phyloP scores from a whole-genome alignment of 2,329 filamentous ascomycete genomes.

The Colletotrichum gigasporum region DNA sequence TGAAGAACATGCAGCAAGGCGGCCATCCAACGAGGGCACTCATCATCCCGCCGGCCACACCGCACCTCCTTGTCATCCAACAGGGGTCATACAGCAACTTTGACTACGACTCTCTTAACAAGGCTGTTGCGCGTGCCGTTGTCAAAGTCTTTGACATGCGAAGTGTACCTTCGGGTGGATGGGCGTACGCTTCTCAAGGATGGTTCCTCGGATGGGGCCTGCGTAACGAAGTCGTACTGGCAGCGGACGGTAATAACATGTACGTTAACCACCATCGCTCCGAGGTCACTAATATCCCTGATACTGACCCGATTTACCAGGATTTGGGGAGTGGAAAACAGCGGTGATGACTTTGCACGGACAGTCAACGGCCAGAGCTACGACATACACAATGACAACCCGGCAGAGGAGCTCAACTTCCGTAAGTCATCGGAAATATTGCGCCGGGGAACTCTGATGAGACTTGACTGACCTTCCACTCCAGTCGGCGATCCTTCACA shows the following conservation, averaged over 20 bases:
- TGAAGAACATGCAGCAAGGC: constrained; percentile 49
- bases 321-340: constrained; percentile 61
- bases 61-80: constrained; percentile 49
- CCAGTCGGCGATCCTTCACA: constrained; percentile 41
- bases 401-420: constrained; percentile 73
- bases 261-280: not conserved
- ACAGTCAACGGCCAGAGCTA: constrained; percentile 51
- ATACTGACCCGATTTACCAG: constrained; percentile 21
- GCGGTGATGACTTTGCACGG: constrained; percentile 63
- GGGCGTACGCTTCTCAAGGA: constrained; percentile 50
- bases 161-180: constrained; percentile 45
- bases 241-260: constrained; percentile 52
- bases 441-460: no score
- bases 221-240: constrained; percentile 71
- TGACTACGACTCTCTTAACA: constrained; percentile 45
- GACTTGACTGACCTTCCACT: not conserved
- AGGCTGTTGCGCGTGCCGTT: constrained; percentile 46
- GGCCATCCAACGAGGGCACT: constrained; percentile 50
- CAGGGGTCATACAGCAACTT: constrained; percentile 50
- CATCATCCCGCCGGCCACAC: constrained; percentile 44
- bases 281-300: not conserved
- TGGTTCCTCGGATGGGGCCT: constrained; percentile 54
- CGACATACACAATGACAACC: constrained; percentile 69
- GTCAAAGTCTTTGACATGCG: constrained; percentile 54
- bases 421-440: constrained; percentile 44